Conservation (phyloP, 2,329 filamentous ascomycete genomes). For the Fusarium tanahbumbuense region DNA sequence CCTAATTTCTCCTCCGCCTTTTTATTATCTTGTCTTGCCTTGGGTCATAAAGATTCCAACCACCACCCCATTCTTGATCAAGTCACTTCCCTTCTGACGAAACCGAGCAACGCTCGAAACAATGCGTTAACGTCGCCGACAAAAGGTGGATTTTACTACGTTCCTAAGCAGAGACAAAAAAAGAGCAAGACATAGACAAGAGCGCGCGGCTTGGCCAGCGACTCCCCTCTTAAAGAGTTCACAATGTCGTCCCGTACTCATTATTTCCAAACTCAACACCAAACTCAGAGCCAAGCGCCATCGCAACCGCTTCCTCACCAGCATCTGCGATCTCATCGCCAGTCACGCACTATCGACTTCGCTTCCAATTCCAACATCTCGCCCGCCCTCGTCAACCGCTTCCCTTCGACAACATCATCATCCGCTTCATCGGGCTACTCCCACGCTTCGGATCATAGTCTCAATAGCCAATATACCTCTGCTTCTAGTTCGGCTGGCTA, state of each 20-base stretch:
- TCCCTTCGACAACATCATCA: slow-evolving; percentile 77
- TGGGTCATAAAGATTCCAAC: slow-evolving; percentile 30
- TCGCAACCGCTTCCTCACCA: slow-evolving; percentile 31
- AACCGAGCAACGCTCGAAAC: slow-evolving; percentile 45
- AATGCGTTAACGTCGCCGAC: slow-evolving; percentile 49
- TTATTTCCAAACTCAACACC: slow-evolving; percentile 50
- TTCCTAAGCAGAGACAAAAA: slow-evolving; percentile 29
- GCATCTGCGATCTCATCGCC: slow-evolving; percentile 57
- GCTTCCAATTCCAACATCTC: slow-evolving; percentile 55
- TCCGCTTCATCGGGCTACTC: slow-evolving; percentile 78
- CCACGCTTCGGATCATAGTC: slow-evolving; percentile 68
- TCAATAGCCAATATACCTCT: slow-evolving; percentile 72
- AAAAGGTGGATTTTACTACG: slow-evolving; percentile 35
- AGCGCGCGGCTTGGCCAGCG: slow-evolving; percentile 37
- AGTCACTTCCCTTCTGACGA: slow-evolving; percentile 32
- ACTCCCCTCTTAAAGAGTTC: slow-evolving; percentile 38
- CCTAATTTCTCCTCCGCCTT: slow-evolving; percentile 6
- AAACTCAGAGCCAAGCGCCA: slow-evolving; percentile 30
- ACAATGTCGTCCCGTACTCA: slow-evolving; percentile 69
- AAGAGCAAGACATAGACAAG: slow-evolving; percentile 23
- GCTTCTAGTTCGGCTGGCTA: slow-evolving; percentile 69
- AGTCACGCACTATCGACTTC: slow-evolving; percentile 64
- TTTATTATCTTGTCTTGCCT: slow-evolving; percentile 36
- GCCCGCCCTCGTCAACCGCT: slow-evolving; percentile 61
- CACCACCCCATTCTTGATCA: slow-evolving; percentile 30